Base-by-base conservation (phyloP, 345 rosid species). In the Eucalyptus pauciflora region DNA sequence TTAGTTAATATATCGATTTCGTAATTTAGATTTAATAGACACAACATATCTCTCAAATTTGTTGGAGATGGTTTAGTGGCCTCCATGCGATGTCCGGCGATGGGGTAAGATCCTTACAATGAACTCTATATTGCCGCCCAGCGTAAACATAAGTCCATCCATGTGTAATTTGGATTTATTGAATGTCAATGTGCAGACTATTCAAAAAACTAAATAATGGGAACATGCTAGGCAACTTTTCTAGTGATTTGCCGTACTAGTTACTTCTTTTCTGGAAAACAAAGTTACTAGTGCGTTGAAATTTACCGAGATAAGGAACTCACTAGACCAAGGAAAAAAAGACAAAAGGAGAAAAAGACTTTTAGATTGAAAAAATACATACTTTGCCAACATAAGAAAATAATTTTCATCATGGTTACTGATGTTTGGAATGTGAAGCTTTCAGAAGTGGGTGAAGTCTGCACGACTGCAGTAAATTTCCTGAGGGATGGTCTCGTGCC, bases 71-170 rank as follows among this genome's bases (percentile, higher is more conserved):
- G 2, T 10, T 37, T 18, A 76, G 83, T 37, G 27, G 46, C 83
- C 14, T 18, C 18, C 81, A 17, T 1, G 4, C 2, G 14, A 76
- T 76, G 83, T 11, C 2, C 1, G 1, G 8, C 1, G 1, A 6
- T 0, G 3, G 11, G 29, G 62, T 0, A 4, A 3, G 29, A 56
- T 56, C 62, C 62, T 56, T 4, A 56, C 62, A 24, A 22, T 4
- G 62, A 56, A 56, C 6, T 56, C 3, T 56, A 3, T 10, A 9
- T 56, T 56, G 62, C 62, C 3, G 13, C 29, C 3, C 2, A 1
- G 62, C 13, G 6, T 56, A 56, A 56, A 56, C 62, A 56, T 56
- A 56, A 56, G 62, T 9, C 29, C 62, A 22, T 24, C 62, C 62
- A 10, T 56, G 0, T 2, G 13, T 56, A 56, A 56, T 56, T 56